These are phyloP conservation scores for Quercus alba DNA, from an alignment of 306 rosid species.

Conservation along the genomic window DNA sequence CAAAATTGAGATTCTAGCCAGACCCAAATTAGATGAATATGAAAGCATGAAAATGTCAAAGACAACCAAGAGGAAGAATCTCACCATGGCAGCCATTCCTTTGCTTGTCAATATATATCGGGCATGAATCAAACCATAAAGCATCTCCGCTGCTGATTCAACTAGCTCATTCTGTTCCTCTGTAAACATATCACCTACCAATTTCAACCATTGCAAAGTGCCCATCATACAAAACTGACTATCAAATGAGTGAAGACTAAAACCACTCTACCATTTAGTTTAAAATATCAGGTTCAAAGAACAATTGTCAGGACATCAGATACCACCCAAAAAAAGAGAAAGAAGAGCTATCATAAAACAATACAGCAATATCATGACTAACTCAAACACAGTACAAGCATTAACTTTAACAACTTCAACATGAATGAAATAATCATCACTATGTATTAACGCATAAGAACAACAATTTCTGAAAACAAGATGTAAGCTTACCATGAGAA, in stretches of 20 bases:
- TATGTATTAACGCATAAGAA: background rate
- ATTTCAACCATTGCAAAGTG: slow-evolving; percentile 20
- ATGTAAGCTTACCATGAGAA: slow-evolving; percentile 57
- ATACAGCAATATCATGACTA: background rate
- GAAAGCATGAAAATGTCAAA: background rate
- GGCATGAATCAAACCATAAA: slow-evolving; percentile 81
- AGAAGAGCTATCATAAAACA: background rate
- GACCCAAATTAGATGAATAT: slow-evolving; percentile 4
- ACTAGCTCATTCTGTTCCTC: slow-evolving; percentile 78
- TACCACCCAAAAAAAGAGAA: background rate
- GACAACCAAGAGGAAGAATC: slow-evolving; percentile 23
- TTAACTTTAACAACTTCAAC: background rate
- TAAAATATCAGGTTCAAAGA: slow-evolving; percentile 10
- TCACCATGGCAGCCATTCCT: slow-evolving; percentile 79
- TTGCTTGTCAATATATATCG: slow-evolving; percentile 80
- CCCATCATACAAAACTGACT: slow-evolving; percentile 10
- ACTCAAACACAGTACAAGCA: background rate
- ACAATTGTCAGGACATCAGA: background rate
- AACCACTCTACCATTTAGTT: background rate
- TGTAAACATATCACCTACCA: slow-evolving; percentile 72
- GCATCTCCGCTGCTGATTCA: slow-evolving; percentile 94
- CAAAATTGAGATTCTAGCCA: slow-evolving; percentile 22
- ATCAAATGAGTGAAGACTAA: slow-evolving; percentile 9
- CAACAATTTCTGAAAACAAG: background rate
- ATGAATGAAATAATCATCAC: background rate